Base-by-base conservation (phyloP, 805 yeast genomes). In the Candida dajiaensis region DNA sequence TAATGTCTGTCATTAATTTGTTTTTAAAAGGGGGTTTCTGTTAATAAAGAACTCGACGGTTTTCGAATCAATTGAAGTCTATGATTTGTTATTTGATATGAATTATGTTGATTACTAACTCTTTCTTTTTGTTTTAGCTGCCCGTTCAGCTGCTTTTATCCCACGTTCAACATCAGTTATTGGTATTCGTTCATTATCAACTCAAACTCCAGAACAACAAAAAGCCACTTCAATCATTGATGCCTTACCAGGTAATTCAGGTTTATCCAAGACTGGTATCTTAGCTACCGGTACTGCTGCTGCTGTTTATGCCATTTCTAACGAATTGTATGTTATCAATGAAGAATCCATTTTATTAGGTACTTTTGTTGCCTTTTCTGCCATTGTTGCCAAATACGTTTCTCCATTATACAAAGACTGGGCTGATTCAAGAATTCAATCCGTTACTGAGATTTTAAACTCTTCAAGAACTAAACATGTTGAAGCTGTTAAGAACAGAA, bases 251-350 rank as follows among this genome's bases (percentile, higher is more conserved):
- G 97, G 97, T 68, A 84, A 80, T 81, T 80, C 81, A 63, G 74
- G 80, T 59, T 69, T 92, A 58, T 80, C 97, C 57, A 94, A 94
- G 81, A 89, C 97, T 52, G 97, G 97, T 65, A 78, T 90, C 64
- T 76, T 94, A 63, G 97, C 97, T 62, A 90, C 99, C 45, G 80
- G 92, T 51, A 81, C 96, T 51, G 97, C 97, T 52, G 98, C 96
- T 48, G 83, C 95, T 50, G 69, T 92, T 58, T 94, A 89, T 73
- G 97, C 96, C 56, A 83, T 94, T 66, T 85, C 97, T 62, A 89
- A 88, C 72, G 95, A 89, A 71, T 77, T 94, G 58, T 84, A 90
- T 72, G 87, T 94, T 58, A 77, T 94, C 64, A 95, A 92, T 71
- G 97, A 89, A 66, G 99, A 94, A 78, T 78, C 96, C 63, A 80